Evolutionary conservation across 2,329 filamentous ascomycete species (phyloP).

Genomic region (Trichoderma cornu-damae): DNA sequence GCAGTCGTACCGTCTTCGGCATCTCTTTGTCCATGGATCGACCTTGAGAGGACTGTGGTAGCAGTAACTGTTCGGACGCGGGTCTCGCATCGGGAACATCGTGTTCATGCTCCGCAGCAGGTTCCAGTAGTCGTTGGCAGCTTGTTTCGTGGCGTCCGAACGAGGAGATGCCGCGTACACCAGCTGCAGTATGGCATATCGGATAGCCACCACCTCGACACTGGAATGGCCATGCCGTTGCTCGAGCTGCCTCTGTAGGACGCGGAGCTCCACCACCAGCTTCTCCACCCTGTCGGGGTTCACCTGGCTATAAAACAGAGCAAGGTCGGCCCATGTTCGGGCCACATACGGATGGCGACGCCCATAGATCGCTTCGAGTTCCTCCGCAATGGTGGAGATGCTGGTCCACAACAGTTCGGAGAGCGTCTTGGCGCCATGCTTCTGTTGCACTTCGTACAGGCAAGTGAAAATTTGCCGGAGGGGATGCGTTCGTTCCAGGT

Average conservation of each 20-base stretch:
- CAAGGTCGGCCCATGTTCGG: constrained; percentile 40
- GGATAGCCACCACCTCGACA: constrained; percentile 35
- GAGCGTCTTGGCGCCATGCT: constrained; percentile 39
- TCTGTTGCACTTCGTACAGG: constrained; percentile 43
- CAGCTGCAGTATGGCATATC: constrained; percentile 40
- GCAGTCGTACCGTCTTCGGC: constrained; percentile 38
- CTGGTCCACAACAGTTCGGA: constrained; percentile 41
- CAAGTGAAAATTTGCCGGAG: constrained; percentile 41
- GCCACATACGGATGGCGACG: constrained; percentile 41
- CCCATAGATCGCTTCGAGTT: constrained; percentile 42
- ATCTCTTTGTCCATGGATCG: constrained; percentile 42
- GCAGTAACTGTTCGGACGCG: constrained; percentile 38
- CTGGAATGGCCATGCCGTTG: constrained; percentile 31
- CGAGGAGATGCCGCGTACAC: constrained; percentile 34
- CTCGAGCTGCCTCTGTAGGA: constrained; percentile 35
- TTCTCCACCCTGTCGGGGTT: constrained; percentile 36
- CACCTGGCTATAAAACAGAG: constrained; percentile 37
- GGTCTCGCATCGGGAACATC: constrained; percentile 35
- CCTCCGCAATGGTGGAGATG: constrained; percentile 39
- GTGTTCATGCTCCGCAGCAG: constrained; percentile 33
- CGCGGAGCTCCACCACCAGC: constrained; percentile 36
- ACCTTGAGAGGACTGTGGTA: constrained; percentile 42
- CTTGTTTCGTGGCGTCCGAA: constrained; percentile 33
- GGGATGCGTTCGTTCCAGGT: constrained; percentile 40
- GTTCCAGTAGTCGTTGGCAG: constrained; percentile 37